Percentiles rank a stretch among this genome's conserved stretches.
Conservation (phyloP, 1,284 basidiomycete genomes). For the Mycena citricolor region DNA sequence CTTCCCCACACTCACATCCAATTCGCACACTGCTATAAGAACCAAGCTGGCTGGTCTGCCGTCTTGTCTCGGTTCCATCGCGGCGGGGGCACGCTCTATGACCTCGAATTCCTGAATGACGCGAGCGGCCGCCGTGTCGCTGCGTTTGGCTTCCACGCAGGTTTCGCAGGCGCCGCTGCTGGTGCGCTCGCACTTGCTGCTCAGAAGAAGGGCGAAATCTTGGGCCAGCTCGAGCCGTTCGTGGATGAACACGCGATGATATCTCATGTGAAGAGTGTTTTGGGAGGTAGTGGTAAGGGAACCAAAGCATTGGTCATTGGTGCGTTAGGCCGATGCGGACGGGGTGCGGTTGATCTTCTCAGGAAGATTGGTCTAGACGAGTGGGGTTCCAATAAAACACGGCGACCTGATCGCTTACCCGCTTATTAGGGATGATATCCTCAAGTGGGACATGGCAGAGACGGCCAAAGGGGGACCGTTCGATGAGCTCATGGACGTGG, state of each 20-base stretch:
- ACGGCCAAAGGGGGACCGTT: conserved; percentile 98
- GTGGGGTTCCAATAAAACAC: conserved; percentile 58
- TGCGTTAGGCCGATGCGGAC: conserved; percentile 92
- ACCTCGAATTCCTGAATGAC: conserved; percentile 96
- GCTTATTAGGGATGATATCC: conserved; percentile 78
- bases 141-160: conserved; percentile 99
- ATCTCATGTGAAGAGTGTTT: conserved; percentile 60
- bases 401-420: conserved; percentile 9
- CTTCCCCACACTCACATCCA: conserved; percentile 96
- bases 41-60: conserved; percentile 90
- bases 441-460: conserved; percentile 98
- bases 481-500: conserved; percentile 93
- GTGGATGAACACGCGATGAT: conserved; percentile 84
- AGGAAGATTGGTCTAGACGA: conserved; percentile 91
- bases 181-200: conserved; percentile 85
- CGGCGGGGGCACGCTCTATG: conserved; percentile 90
- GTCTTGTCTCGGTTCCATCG: conserved; percentile 87
- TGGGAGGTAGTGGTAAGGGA: conserved; percentile 74
- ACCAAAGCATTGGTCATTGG: conserved; percentile 94
- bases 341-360: conserved; percentile 95
- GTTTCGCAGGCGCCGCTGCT: conserved; percentile 95
- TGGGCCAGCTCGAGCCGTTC: conserved; percentile 79
- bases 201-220: conserved; percentile 57
- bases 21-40: conserved; percentile 99
- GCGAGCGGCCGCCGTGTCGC: conserved; percentile 86